A percentile compares a stretch with the other conserved stretches of the same genome.
Conservation (phyloP, 2,329 filamentous ascomycete species). For the Hypoxylon sp. region DNA sequence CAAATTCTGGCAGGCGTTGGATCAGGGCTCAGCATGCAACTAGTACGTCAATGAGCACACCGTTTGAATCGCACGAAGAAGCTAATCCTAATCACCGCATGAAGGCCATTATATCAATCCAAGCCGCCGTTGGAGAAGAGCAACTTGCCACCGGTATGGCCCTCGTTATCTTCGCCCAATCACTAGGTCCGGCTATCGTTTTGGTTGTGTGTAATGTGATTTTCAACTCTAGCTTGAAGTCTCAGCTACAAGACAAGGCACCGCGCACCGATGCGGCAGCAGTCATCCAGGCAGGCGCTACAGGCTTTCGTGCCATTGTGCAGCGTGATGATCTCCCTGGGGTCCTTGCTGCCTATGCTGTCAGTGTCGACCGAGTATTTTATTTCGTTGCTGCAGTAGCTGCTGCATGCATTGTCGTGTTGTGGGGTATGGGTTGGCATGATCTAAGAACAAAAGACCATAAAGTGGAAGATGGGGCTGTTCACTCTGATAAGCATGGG, state of each 20-base stretch:
- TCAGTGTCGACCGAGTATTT: constrained; percentile 57
- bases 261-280: constrained; percentile 52
- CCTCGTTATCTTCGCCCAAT: constrained; percentile 30
- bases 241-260: constrained; percentile 52
- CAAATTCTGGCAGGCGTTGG: constrained; percentile 33
- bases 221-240: constrained; percentile 51
- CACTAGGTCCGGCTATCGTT: constrained; percentile 23
- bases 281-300: constrained; percentile 60
- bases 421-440: constrained; percentile 63
- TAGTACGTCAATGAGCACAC: constrained; percentile 24
- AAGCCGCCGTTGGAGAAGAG: constrained; percentile 15
- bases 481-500: constrained; percentile 16
- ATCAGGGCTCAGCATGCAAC: constrained; percentile 27
- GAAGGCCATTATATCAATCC: constrained; percentile 31
- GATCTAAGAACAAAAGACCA: constrained; percentile 56
- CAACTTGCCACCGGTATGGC: constrained; percentile 32
- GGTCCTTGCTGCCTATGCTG: constrained; percentile 59
- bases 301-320: constrained; percentile 56
- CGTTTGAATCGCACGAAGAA: constrained; percentile 2
- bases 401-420: constrained; percentile 53
- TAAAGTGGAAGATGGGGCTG: constrained; percentile 12
- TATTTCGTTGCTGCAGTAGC: constrained; percentile 57
- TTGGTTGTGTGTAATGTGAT: constrained; percentile 40
- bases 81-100: constrained; percentile 3
- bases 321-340: constrained; percentile 51